Evolutionary conservation across 176 grass and related monocot genomes (phyloP).

Genomic region (Aegilops bicornis): DNA sequence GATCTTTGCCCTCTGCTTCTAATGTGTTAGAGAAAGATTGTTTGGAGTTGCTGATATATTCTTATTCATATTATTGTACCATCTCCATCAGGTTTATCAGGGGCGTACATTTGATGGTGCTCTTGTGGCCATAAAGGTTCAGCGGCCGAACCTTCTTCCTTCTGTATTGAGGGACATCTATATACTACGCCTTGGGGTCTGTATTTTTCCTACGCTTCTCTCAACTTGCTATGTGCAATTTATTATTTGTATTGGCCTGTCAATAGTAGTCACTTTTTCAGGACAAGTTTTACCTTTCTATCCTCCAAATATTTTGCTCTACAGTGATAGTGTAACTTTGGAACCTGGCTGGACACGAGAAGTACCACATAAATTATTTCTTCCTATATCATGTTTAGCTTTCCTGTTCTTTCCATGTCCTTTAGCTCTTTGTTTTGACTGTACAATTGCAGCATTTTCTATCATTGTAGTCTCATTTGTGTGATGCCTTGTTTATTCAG

Average conservation of each 20-base stretch:
- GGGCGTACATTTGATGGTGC: slow-evolving; percentile 70
- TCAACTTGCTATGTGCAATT: neutral
- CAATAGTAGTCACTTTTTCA: neutral
- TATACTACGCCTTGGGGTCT: slow-evolving; percentile 84
- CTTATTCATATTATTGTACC: neutral
- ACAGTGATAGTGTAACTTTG: neutral
- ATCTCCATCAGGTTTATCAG: slow-evolving; percentile 69
- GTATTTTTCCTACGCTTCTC: slow-evolving; percentile 26
- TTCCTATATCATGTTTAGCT: neutral
- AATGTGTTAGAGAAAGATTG: neutral
- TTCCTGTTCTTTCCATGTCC: neutral
- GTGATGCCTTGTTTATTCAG: slow-evolving; percentile 2
- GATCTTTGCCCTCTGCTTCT: neutral
- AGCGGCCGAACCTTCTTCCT: slow-evolving; percentile 79
- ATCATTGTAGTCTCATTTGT: neutral
- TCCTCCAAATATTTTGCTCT: neutral
- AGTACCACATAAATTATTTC: neutral
- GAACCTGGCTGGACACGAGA: neutral
- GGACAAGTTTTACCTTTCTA: neutral
- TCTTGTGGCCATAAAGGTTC: slow-evolving; percentile 93
- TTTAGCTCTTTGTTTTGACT: slow-evolving; percentile 4
- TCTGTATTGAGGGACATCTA: slow-evolving; percentile 83
- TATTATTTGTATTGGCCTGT: neutral
- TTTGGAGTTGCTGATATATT: slow-evolving; percentile 1
- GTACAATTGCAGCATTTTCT: slow-evolving; percentile 3